Evolutionary conservation across 1,284 basidiomycete species (phyloP).

Genomic region (Cryptococcus sp.): DNA sequence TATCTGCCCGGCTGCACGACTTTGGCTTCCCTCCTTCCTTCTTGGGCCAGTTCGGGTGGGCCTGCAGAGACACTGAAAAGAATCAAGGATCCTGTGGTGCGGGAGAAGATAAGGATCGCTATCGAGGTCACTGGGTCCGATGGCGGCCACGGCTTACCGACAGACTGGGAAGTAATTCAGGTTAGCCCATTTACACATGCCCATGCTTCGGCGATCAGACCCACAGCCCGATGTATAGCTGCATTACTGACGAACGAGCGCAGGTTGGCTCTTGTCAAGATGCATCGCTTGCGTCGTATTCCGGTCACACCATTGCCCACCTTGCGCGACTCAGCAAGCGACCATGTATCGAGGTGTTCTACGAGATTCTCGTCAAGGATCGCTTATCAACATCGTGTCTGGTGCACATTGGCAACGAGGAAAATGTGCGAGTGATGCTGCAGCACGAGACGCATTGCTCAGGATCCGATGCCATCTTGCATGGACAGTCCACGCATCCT

Average conservation of each 20-base stretch:
- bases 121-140: constrained; percentile 48
- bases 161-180: constrained; percentile 47
- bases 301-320: constrained; percentile 28
- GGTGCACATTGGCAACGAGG: constrained; percentile 51
- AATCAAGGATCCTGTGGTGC: constrained; percentile 27
- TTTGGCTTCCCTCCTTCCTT: constrained; percentile 43
- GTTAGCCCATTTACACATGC: constrained; percentile 18
- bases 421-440: constrained; percentile 49
- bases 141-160: constrained; percentile 50
- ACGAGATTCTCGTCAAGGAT: constrained; percentile 45
- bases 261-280: constrained; percentile 38
- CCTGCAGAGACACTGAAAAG: constrained; percentile 38
- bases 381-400: constrained; percentile 42
- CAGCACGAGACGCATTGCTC: constrained; percentile 40
- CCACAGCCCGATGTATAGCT: too few relatives aligned
- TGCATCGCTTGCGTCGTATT: constrained; percentile 23
- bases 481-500: constrained; percentile 39
- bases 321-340: constrained; percentile 17
- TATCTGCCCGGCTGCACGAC: constrained; percentile 51
- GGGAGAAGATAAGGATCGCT: constrained; percentile 43
- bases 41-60: constrained; percentile 46
- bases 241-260: too few relatives aligned
- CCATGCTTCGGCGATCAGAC: too few relatives aligned
- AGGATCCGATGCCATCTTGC: constrained; percentile 47
- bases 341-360: constrained; percentile 37